Conservation (phyloP, 345 rosid genomes). For the Xanthoceras sorbifolium region DNA sequence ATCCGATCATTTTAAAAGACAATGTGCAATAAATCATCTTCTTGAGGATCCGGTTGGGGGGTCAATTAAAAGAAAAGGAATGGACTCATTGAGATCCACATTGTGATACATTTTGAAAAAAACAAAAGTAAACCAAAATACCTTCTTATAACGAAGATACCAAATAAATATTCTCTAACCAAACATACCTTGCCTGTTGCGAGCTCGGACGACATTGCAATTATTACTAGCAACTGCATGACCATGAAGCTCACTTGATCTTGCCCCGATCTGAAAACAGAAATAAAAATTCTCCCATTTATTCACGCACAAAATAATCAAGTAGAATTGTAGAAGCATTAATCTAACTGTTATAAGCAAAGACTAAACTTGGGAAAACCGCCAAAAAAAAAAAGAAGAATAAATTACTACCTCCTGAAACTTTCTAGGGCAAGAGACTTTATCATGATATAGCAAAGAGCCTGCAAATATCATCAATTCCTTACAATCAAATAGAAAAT, state of each 20-base stretch:
- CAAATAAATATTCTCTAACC: neutral
- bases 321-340: neutral
- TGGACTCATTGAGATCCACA: neutral
- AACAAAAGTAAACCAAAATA: neutral
- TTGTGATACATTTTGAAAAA: neutral
- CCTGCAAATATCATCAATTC: constrained; percentile 21
- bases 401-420: constrained; percentile 23
- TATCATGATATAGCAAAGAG: constrained; percentile 9
- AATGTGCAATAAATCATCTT: neutral
- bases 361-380: neutral
- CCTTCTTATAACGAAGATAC: neutral
- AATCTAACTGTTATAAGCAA: neutral
- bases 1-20: neutral
- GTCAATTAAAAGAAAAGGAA: neutral
- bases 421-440: constrained; percentile 22
- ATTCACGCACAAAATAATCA: neutral
- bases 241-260: constrained; percentile 34
- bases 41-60: neutral
- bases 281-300: neutral
- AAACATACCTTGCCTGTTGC: constrained; percentile 32
- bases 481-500: constrained; percentile 1
- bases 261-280: constrained; percentile 35
- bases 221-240: constrained; percentile 19
- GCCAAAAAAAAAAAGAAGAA: neutral
- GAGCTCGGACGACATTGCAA: constrained; percentile 15